phyloP scores from a whole-genome alignment of 2,329 filamentous ascomycete species.

The Diaporthe ilicicola region DNA sequence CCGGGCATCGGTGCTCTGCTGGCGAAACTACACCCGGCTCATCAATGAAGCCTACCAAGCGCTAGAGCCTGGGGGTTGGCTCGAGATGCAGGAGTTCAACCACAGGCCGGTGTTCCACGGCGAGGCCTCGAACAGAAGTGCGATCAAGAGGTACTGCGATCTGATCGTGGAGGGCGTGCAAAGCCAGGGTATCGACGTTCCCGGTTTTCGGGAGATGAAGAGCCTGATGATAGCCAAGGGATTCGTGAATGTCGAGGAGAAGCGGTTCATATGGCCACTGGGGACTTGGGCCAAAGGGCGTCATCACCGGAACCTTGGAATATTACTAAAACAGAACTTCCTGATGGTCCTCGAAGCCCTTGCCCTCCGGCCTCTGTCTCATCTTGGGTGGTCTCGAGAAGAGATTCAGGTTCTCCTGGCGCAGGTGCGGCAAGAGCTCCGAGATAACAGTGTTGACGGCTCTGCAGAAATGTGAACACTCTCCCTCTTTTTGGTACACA shows the following conservation, averaged over 20 bases:
- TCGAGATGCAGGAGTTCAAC: constrained; percentile 38
- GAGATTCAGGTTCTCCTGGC: constrained; percentile 31
- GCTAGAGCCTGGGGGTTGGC: constrained; percentile 36
- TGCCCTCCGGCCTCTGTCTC: constrained; percentile 20
- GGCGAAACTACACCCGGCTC: constrained; percentile 30
- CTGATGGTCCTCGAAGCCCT: constrained; percentile 33
- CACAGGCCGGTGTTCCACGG: constrained; percentile 32
- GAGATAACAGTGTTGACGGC: constrained; percentile 25
- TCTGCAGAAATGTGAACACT: constrained; percentile 15
- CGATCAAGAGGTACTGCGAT: constrained; percentile 34
- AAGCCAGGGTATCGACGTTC: constrained; percentile 1
- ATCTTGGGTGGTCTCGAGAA: constrained; percentile 28
- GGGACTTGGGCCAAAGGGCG: constrained; percentile 39
- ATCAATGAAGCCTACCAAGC: constrained; percentile 32
- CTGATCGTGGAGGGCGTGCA: constrained; percentile 31
- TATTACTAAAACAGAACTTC: constrained; percentile 30
- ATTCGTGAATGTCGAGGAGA: constrained; percentile 39
- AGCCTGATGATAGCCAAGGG: constrained; percentile 27
- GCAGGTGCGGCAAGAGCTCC: constrained; percentile 32
- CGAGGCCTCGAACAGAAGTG: constrained; percentile 33
- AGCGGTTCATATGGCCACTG: constrained; percentile 38
- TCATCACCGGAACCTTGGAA: constrained; percentile 37
- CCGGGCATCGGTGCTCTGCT: constrained; percentile 34
- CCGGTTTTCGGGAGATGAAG: constrained; percentile 3
- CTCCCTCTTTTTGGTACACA: neutral